Evolutionary conservation across 805 yeast genomes (phyloP).

Genomic region (Ogataea kodamae): DNA sequence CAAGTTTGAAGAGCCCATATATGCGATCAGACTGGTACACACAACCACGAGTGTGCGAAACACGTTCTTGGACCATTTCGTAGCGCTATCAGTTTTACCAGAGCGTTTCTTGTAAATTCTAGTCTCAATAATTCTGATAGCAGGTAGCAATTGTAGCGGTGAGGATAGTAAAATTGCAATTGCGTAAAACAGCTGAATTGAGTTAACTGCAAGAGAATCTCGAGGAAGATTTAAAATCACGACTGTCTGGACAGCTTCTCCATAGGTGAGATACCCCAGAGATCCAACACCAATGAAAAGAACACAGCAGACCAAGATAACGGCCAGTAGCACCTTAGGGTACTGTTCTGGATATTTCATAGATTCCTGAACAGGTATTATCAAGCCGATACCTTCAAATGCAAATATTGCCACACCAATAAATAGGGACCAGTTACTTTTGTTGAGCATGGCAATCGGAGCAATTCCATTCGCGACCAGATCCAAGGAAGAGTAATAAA

Average conservation of each 20-base stretch:
- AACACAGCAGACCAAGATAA: slow-evolving; percentile 57
- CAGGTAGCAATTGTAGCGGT: slow-evolving; percentile 80
- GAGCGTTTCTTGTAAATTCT: slow-evolving; percentile 52
- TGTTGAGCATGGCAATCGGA: slow-evolving; percentile 52
- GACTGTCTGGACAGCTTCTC: slow-evolving; percentile 60
- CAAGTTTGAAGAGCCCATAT: slow-evolving; percentile 63
- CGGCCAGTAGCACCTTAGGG: slow-evolving; percentile 60
- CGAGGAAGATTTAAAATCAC: slow-evolving; percentile 73
- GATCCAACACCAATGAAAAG: slow-evolving; percentile 63
- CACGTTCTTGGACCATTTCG: slow-evolving; percentile 67
- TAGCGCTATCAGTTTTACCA: slow-evolving; percentile 50
- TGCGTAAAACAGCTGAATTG: slow-evolving; percentile 69
- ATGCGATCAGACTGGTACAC: slow-evolving; percentile 54
- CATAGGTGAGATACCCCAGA: slow-evolving; percentile 69
- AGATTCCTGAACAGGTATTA: slow-evolving; percentile 78
- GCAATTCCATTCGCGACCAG: slow-evolving; percentile 45
- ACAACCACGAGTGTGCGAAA: slow-evolving; percentile 54
- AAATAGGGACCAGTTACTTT: slow-evolving; percentile 61
- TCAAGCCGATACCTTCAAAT: slow-evolving; percentile 82
- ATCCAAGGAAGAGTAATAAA: slow-evolving; percentile 50
- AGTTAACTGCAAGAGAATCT: slow-evolving; percentile 52
- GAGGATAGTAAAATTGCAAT: slow-evolving; percentile 73
- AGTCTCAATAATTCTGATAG: slow-evolving; percentile 67
- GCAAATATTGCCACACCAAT: slow-evolving; percentile 85
- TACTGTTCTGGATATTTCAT: slow-evolving; percentile 74